These are phyloP conservation scores for Millerago galiae DNA, from an alignment of 805 yeast genomes.

Conservation along the genomic window DNA sequence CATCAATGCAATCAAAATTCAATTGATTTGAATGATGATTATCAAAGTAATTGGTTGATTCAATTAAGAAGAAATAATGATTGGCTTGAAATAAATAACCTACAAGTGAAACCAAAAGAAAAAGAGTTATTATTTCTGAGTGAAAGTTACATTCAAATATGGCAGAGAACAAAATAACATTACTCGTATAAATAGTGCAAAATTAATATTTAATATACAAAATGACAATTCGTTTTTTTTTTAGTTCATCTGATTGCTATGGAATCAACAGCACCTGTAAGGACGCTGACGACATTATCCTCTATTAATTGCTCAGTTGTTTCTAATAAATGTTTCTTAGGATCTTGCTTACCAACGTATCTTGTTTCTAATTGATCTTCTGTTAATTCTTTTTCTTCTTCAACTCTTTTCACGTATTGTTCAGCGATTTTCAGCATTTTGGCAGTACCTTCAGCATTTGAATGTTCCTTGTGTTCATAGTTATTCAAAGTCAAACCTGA, in stretches of 20 bases:
- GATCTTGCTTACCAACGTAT: slow-evolving; percentile 97
- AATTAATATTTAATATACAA: slow-evolving; percentile 1
- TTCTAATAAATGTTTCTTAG: slow-evolving; percentile 91
- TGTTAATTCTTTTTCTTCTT: slow-evolving; percentile 83
- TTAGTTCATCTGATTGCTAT: slow-evolving; percentile 66
- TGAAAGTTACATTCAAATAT: slow-evolving; percentile 61
- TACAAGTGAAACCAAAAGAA: slow-evolving; percentile 39
- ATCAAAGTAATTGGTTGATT: slow-evolving; percentile 39
- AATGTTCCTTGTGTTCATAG: slow-evolving; percentile 69
- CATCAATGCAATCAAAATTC: slow-evolving; percentile 21
- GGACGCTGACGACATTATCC: slow-evolving; percentile 79
- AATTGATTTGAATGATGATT: slow-evolving; percentile 23
- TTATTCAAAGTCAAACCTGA: slow-evolving; percentile 77
- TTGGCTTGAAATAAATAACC: slow-evolving; percentile 59
- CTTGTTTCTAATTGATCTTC: slow-evolving; percentile 91
- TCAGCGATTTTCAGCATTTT: slow-evolving; percentile 85
- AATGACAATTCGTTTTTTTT: not conserved
- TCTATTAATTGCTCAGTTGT: slow-evolving; percentile 83
- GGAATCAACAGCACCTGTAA: slow-evolving; percentile 85
- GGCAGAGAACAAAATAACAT: slow-evolving; percentile 37
- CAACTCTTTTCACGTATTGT: slow-evolving; percentile 81
- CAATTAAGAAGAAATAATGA: slow-evolving; percentile 37
- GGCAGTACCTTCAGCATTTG: slow-evolving; percentile 65
- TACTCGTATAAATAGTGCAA: not conserved
- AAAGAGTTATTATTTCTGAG: slow-evolving; percentile 54